phyloP scores from a whole-genome alignment of 2,329 filamentous ascomycete genomes.

The Ceratocystis albifundus region DNA sequence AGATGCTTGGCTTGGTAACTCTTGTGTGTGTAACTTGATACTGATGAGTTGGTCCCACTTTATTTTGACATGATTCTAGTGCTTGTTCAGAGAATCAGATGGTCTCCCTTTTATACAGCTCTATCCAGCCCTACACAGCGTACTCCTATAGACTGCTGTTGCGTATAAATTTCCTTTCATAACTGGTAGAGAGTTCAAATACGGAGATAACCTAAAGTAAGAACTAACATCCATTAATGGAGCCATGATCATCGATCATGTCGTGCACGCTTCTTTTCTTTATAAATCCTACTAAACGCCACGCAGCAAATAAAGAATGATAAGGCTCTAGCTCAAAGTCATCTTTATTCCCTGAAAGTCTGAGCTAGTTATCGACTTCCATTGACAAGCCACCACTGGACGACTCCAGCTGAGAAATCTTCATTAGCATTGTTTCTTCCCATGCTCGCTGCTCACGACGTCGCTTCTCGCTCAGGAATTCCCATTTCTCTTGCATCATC shows the following conservation, averaged over 20 bases:
- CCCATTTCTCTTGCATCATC: slow-evolving; percentile 65
- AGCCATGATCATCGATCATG: not conserved
- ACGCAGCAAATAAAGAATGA: slow-evolving; percentile 4
- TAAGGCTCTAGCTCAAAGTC: not conserved
- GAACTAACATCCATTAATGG: not conserved
- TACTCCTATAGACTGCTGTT: too few relatives aligned
- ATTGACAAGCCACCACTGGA: slow-evolving; percentile 27
- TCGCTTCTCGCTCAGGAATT: slow-evolving; percentile 56
- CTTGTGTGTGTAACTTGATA: not conserved
- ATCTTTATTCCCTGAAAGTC: not conserved
- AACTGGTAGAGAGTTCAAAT: too few relatives aligned
- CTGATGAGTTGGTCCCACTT: not conserved
- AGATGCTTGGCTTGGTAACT: not conserved
- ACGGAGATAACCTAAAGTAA: not conserved
- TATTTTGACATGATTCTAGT: not conserved
- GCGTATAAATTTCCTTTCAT: too few relatives aligned
- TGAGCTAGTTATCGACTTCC: slow-evolving; percentile 30
- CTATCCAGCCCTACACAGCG: too few relatives aligned
- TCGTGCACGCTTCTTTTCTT: not conserved
- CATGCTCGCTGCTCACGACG: slow-evolving; percentile 51
- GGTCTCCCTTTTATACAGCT: too few relatives aligned
- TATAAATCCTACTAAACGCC: not conserved
- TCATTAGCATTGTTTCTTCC: slow-evolving; percentile 37
- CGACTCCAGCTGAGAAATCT: slow-evolving; percentile 39
- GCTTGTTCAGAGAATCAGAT: too few relatives aligned